Base-by-base conservation (phyloP, 129 eudicot species). In the Flaveria bidentis region DNA sequence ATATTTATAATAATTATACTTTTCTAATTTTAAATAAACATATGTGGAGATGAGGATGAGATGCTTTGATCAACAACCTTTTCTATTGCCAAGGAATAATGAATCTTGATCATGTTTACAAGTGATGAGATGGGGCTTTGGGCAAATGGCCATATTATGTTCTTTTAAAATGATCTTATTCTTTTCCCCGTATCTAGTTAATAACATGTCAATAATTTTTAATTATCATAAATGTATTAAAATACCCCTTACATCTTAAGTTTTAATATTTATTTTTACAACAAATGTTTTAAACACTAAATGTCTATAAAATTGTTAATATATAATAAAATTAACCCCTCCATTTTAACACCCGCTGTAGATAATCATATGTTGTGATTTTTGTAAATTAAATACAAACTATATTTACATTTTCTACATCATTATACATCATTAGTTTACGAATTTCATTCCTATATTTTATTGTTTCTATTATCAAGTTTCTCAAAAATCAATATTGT, bases 41-140 rank as follows among this genome's bases (percentile, higher is more conserved):
- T 76, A 53, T 86, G 71, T 82, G 75, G 76, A 65, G 78, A 79
- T 79, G 71, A 77, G 80, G 80, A 78, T 78, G 66, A 76, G 85
- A 82, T 82, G 85, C 82, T 41, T 79, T 69, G 49, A 70, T 58
- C 47, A 65, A 57, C 67, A 71, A 64, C 23, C 67, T 65, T 69
- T 71, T 85, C 72, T 72, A 66, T 75, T 76, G 46, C 82, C 63
- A 70, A 33, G 85, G 81, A 86, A 76, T 53, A 71, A 71, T 83
- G 87, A 74, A 85, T 80, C 89, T 85, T 83, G 77, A 46, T 73
- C 77, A 4, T n/a, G 6, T 57, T 74, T 80, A 73, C 58, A 70
- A 68, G 84, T 79, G 80, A 67, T 77, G 57, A 67, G 41, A 69
- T 74, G 71, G 46, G 69, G 67, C 18, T 62, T 62, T 44, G 47